These are phyloP conservation scores for Ehretia macrophylla DNA, from an alignment of 257 asterid genomes.

Conservation along the genomic window DNA sequence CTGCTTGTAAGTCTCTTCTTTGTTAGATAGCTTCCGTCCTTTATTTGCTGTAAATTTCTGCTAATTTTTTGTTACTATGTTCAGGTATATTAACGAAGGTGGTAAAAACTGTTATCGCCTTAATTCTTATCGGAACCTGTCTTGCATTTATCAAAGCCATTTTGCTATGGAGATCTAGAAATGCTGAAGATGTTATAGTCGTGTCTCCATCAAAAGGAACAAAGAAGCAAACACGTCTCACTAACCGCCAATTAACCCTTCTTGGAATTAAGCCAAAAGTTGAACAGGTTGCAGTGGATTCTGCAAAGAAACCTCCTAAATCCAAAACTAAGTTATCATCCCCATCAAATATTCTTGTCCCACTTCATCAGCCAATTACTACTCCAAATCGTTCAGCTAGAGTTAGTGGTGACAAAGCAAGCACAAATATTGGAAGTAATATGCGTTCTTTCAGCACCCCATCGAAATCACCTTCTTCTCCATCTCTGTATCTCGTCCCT, in stretches of 20 bases:
- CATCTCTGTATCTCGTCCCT: slow-evolving; percentile 71
- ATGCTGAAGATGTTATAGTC: slow-evolving; percentile 32
- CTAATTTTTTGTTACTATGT: slow-evolving; percentile 11
- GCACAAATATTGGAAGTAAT: slow-evolving; percentile 43
- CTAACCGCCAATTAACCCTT: slow-evolving; percentile 69
- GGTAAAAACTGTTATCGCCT: slow-evolving; percentile 37
- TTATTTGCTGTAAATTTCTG: background rate
- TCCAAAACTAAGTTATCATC: slow-evolving; percentile 46
- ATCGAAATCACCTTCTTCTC: slow-evolving; percentile 73
- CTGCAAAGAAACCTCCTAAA: slow-evolving; percentile 69
- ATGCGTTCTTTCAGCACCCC: slow-evolving; percentile 48
- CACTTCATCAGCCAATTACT: slow-evolving; percentile 65
- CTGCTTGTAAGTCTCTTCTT: slow-evolving; percentile 57
- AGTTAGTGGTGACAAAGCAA: slow-evolving; percentile 53
- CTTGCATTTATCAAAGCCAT: slow-evolving; percentile 63
- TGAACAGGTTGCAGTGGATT: slow-evolving; percentile 38
- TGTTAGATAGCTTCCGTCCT: background rate
- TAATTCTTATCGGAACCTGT: slow-evolving; percentile 45
- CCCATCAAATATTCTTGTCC: slow-evolving; percentile 62
- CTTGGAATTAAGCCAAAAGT: slow-evolving; percentile 63
- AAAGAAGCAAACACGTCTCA: slow-evolving; percentile 54
- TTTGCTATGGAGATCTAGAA: slow-evolving; percentile 52
- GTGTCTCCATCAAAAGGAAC: slow-evolving; percentile 58
- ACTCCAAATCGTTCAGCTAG: slow-evolving; percentile 42
- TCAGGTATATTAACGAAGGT: slow-evolving; percentile 56